Evolutionary conservation across 805 yeast species (phyloP).

Genomic region (Scheffersomyces coipomensis): DNA sequence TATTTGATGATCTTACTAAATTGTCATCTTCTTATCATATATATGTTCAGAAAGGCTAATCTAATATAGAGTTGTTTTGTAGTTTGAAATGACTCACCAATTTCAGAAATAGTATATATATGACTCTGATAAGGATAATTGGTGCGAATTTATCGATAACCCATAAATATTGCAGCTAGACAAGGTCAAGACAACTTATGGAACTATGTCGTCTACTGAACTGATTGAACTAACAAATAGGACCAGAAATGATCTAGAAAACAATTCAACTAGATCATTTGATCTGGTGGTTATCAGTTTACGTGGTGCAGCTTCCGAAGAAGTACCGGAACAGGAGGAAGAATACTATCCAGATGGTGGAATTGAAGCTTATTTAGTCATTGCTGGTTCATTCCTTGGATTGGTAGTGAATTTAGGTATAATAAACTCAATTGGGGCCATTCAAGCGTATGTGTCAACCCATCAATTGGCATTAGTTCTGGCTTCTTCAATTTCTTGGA

Average conservation of each 20-base stretch:
- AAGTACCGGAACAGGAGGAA: background rate
- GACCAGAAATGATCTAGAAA: background rate
- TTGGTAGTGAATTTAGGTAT: conserved; percentile 54
- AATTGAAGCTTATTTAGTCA: conserved; percentile 50
- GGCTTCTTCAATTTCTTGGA: conserved; percentile 58
- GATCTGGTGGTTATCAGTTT: background rate
- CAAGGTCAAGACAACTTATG: too few species aligned
- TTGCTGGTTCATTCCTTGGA: conserved; percentile 59
- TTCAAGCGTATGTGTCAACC: conserved; percentile 56
- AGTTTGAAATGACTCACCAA: too few species aligned
- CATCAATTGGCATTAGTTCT: conserved; percentile 50
- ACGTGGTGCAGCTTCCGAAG: background rate
- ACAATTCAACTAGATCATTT: background rate
- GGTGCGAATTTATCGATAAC: too few species aligned
- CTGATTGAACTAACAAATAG: background rate
- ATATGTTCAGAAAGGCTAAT: too few species aligned
- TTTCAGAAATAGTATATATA: too few species aligned
- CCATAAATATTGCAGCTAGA: too few species aligned
- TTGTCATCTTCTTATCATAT: too few species aligned
- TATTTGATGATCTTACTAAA: too few species aligned
- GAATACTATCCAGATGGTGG: conserved; percentile 60
- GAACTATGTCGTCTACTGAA: background rate
- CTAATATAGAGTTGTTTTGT: too few species aligned
- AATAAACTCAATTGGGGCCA: conserved; percentile 58
- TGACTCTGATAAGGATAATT: too few species aligned